Percentiles rank a stretch among this genome's conserved stretches.
Conservation (phyloP, 257 asterid genomes). For the Solanum ahanhuiri region DNA sequence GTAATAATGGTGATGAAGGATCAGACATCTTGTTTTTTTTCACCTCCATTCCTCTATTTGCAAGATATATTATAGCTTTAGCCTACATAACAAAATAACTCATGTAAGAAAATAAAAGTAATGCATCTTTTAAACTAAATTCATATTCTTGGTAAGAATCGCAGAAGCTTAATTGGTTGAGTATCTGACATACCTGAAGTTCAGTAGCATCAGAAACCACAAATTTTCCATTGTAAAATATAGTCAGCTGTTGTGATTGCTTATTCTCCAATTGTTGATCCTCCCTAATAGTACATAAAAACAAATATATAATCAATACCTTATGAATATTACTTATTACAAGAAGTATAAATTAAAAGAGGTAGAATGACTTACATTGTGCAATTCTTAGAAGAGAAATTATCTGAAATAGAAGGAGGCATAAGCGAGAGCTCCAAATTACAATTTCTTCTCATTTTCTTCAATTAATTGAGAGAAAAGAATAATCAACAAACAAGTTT, state of each 20-base stretch:
- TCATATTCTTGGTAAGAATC: background rate
- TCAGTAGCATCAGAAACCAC: conserved; percentile 47
- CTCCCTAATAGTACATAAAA: background rate
- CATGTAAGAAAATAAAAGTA: background rate
- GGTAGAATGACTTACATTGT: background rate
- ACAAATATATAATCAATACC: background rate
- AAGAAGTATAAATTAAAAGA: background rate
- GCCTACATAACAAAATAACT: background rate
- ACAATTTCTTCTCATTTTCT: conserved; percentile 14
- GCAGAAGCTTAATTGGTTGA: too few relatives aligned
- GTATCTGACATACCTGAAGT: conserved; percentile 2
- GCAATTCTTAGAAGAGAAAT: background rate
- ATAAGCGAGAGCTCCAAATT: conserved; percentile 18
- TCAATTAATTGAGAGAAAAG: background rate
- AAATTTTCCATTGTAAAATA: conserved; percentile 44
- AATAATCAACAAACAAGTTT: background rate
- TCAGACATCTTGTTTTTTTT: background rate
- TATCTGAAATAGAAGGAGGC: conserved; percentile 3
- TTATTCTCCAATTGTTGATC: background rate
- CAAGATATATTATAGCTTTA: conserved; percentile 12
- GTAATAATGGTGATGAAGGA: background rate
- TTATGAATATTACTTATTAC: background rate
- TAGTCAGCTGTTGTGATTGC: conserved; percentile 19
- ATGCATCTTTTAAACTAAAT: background rate
- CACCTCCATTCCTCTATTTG: conserved; percentile 11